Conservation (phyloP, 1,139 yeast species). For the Geotrichum australiense region DNA sequence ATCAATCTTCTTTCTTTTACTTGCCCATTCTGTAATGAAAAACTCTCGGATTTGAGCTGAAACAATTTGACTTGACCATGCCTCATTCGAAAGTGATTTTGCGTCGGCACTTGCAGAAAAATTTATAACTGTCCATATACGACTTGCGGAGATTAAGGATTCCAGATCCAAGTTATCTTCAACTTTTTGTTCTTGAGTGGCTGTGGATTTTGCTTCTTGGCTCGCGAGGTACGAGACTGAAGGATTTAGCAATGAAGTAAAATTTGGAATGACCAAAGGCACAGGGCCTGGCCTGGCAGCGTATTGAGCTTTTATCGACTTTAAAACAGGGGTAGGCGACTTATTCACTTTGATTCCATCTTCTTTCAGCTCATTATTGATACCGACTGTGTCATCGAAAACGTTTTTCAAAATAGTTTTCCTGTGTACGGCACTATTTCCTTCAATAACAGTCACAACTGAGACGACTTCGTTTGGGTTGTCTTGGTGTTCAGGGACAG, state of each 20-base stretch:
- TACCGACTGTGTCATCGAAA: constrained; percentile 35
- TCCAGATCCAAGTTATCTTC: constrained; percentile 23
- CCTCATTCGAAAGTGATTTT: constrained; percentile 25
- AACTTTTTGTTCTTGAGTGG: constrained; percentile 14
- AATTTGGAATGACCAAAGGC: constrained; percentile 19
- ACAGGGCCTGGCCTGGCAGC: constrained; percentile 5
- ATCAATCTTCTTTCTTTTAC: constrained; percentile 31
- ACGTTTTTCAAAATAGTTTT: constrained; percentile 30
- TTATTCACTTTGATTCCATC: constrained; percentile 35
- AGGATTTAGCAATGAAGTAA: constrained; percentile 23
- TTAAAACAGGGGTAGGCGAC: constrained; percentile 30
- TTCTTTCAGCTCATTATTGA: constrained; percentile 35
- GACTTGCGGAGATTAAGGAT: constrained; percentile 25
- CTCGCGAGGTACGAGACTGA: constrained; percentile 24
- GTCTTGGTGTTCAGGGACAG: constrained; percentile 21
- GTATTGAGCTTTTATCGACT: constrained; percentile 23
- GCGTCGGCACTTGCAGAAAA: constrained; percentile 30
- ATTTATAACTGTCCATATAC: constrained; percentile 35
- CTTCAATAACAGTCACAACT: constrained; percentile 35
- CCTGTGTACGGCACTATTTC: constrained; percentile 25
- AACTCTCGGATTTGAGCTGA: constrained; percentile 34
- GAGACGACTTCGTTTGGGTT: constrained; percentile 32
- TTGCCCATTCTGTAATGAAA: constrained; percentile 36
- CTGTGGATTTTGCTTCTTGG: background rate
- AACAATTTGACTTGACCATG: constrained; percentile 35